Base-by-base conservation (phyloP, 169 alveolate species). In the Ichthyophthirius multifiliis region DNA sequence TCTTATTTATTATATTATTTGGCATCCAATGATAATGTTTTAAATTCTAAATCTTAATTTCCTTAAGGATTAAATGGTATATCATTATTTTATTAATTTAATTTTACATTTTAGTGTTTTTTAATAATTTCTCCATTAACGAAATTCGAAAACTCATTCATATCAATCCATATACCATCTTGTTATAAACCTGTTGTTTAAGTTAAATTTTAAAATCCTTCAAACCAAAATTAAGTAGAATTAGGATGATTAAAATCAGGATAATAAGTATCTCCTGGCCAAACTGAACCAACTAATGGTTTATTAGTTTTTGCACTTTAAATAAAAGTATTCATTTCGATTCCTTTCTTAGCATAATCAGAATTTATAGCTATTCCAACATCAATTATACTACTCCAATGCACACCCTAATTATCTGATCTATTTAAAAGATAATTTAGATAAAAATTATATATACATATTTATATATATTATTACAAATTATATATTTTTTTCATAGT, bases 81-180 rank as follows among this genome's bases (percentile, higher is more conserved):
- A n/a, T n/a, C n/a, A n/a, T n/a, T n/a, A n/a, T n/a, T n/a, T n/a
- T n/a, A n/a, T n/a, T n/a, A n/a, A n/a, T n/a, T n/a, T n/a, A n/a
- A n/a, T n/a, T n/a, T n/a, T n/a, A n/a, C n/a, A n/a, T n/a, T n/a
- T n/a, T n/a, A n/a, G 6, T 23, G 15, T 12, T 27, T 9, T 5
- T 27, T 46, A 23, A 15, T 27, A 18, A 55, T 34, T 45, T 78
- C 84, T 13, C 84, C 84, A 65, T 78, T 75, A 7, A 65, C 74
- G 45, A 78, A 78, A 65, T 78, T 78, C 6, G 84, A 74, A 27
- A 78, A 86, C 73, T 94, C 96, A 71, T 94, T 94, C 97, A 92
- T 94, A 75, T 94, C 97, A 43, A 94, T 44, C 97, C 97, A 94
- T 44, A 94, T 81, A 5, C 97, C 97, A 43, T 86, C 91, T 27